These are phyloP conservation scores for Nadsonia starkeyi-henricii DNA, from an alignment of 1,139 yeast genomes.

Conservation along the genomic window DNA sequence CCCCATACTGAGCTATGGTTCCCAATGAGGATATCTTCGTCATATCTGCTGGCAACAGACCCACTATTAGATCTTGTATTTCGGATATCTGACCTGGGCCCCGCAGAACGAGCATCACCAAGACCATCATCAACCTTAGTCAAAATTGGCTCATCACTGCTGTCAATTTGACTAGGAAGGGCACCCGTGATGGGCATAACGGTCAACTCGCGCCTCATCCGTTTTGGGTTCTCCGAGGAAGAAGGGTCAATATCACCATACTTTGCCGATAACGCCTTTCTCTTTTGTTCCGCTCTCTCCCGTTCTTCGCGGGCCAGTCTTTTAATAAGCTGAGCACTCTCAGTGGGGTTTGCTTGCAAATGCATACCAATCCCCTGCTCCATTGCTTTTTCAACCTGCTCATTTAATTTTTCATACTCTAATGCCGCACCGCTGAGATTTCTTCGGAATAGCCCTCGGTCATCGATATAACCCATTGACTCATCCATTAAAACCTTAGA, in stretches of 20 bases:
- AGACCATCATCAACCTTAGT: too few species aligned
- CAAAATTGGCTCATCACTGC: too few species aligned
- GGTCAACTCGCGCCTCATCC: neutral
- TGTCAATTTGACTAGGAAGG: neutral
- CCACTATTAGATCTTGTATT: too few species aligned
- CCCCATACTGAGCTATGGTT: conserved; percentile 36
- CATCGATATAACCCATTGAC: conserved; percentile 35
- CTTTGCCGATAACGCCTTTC: conserved; percentile 25
- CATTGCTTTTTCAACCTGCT: conserved; percentile 39
- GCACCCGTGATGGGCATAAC: neutral
- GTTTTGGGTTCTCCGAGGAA: conserved; percentile 6
- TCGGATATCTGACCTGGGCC: too few species aligned
- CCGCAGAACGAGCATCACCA: too few species aligned
- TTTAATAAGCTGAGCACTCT: conserved; percentile 33
- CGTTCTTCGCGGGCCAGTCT: conserved; percentile 26
- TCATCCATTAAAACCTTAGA: conserved; percentile 19
- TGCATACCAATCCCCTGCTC: conserved; percentile 31
- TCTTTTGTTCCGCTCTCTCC: conserved; percentile 21
- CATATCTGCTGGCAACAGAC: conserved; percentile 13
- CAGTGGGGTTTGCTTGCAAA: conserved; percentile 49
- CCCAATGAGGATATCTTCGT: conserved; percentile 28
- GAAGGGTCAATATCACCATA: conserved; percentile 24
- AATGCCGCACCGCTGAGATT: conserved; percentile 38
- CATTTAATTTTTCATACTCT: conserved; percentile 34
- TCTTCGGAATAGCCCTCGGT: conserved; percentile 39